Evolutionary conservation across 305 asterid species (phyloP).

Genomic region (Salvia sclarea): DNA sequence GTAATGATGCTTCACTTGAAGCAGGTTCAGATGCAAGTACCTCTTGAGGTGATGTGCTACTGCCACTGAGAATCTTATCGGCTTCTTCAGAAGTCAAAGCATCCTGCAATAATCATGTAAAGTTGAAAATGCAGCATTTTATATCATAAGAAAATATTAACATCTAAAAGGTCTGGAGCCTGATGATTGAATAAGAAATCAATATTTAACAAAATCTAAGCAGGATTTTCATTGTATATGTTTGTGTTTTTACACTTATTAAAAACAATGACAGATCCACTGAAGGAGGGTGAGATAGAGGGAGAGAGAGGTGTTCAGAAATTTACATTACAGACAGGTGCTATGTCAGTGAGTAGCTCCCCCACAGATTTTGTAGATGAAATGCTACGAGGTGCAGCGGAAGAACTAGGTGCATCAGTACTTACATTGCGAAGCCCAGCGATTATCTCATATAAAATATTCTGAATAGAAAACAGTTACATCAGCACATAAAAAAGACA

Average conservation of each 20-base stretch:
- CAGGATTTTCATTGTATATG: not conserved
- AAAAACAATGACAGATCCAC: conserved; percentile 9
- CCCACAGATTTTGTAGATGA: conserved; percentile 66
- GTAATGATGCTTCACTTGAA: conserved; percentile 24
- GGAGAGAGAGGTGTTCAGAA: conserved; percentile 26
- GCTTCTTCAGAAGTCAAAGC: conserved; percentile 52
- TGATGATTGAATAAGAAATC: not conserved
- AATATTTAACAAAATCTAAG: not conserved
- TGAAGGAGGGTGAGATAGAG: not conserved
- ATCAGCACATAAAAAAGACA: conserved; percentile 31
- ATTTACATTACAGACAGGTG: conserved; percentile 64
- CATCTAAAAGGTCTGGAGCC: not conserved
- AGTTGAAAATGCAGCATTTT: not conserved
- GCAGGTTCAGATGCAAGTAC: conserved; percentile 39
- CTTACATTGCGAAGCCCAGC: conserved; percentile 80
- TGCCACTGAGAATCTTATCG: conserved; percentile 33
- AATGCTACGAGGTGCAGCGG: conserved; percentile 66
- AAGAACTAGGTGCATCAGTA: conserved; percentile 78
- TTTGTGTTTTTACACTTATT: not conserved
- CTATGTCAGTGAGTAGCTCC: conserved; percentile 76
- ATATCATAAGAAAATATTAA: not conserved
- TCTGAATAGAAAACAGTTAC: conserved; percentile 45
- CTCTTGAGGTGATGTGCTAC: conserved; percentile 53
- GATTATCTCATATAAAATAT: conserved; percentile 76
- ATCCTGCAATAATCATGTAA: conserved; percentile 45